Conservation (phyloP, 2,329 filamentous ascomycete genomes). For the Xylaria sp. region DNA sequence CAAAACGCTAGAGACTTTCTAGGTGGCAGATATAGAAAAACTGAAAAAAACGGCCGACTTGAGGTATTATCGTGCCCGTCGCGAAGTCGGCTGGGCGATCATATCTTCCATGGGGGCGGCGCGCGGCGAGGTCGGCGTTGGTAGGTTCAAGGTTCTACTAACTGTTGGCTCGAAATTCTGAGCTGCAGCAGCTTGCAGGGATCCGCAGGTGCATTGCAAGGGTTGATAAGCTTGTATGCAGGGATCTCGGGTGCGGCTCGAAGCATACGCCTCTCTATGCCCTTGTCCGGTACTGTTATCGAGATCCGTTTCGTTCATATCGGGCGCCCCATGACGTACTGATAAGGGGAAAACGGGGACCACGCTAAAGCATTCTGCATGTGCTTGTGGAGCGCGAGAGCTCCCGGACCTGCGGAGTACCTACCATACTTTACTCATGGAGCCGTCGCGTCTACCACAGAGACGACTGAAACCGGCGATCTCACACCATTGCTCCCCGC, state of each 20-base stretch:
- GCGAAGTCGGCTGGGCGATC: constrained; percentile 11
- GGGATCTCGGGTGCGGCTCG: neutral
- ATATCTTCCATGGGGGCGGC: constrained; percentile 1
- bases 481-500: too few species aligned
- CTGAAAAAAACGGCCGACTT: neutral
- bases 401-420: too few species aligned
- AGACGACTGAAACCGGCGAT: too few species aligned
- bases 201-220: neutral
- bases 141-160: neutral
- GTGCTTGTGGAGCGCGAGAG: too few species aligned
- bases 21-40: too few species aligned
- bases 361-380: too few species aligned
- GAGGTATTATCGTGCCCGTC: constrained; percentile 16
- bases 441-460: too few species aligned
- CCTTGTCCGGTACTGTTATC: neutral
- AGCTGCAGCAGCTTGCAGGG: neutral
- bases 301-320: neutral
- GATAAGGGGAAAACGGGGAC: constrained; percentile 20
- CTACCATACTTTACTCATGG: too few species aligned
- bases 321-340: constrained; percentile 20
- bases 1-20: too few species aligned
- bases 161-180: constrained; percentile 3
- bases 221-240: constrained; percentile 4
- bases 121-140: constrained; percentile 14
- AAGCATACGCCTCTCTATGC: neutral